phyloP scores from a whole-genome alignment of 768 basidiomycete species.

The Phlegmacium glaucopus region DNA sequence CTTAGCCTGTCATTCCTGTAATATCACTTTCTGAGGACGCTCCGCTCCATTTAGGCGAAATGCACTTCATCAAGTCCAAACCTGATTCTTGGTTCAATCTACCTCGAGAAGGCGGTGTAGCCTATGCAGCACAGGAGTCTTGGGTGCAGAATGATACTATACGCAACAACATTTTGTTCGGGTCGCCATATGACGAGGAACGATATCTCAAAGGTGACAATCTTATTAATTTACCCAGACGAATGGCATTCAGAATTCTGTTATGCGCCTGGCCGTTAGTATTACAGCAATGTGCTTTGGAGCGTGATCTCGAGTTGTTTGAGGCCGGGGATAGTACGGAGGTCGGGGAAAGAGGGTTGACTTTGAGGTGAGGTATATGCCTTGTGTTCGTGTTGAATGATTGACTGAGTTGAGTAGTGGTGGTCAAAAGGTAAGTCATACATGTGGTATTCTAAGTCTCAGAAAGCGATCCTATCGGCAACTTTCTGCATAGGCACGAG shows the following conservation, averaged over 20 bases:
- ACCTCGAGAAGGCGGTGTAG: conserved; percentile 61
- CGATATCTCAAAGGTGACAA: conserved; percentile 56
- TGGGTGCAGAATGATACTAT: conserved; percentile 82
- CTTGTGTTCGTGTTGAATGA: neutral
- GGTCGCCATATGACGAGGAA: conserved; percentile 66
- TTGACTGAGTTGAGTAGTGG: too few species aligned
- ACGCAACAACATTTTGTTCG: conserved; percentile 77
- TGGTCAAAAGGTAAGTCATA: conserved; percentile 29
- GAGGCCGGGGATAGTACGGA: conserved; percentile 61
- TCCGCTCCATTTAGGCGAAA: too few species aligned
- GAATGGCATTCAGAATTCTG: too few species aligned
- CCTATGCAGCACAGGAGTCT: conserved; percentile 78
- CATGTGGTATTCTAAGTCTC: neutral
- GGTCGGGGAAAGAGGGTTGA: conserved; percentile 67
- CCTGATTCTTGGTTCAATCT: conserved; percentile 62
- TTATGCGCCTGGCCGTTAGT: conserved; percentile 28
- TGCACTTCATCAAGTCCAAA: conserved; percentile 53
- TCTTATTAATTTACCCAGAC: neutral
- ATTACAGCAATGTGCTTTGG: conserved; percentile 69
- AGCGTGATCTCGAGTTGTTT: conserved; percentile 64
- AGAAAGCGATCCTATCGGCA: neutral
- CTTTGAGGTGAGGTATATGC: conserved; percentile 25
- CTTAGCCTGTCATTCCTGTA: neutral
- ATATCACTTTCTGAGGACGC: too few species aligned
- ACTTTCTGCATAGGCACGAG: conserved; percentile 30